phyloP scores from a whole-genome alignment of 352 stramenopile species.

The Plasmopara halstedii region DNA sequence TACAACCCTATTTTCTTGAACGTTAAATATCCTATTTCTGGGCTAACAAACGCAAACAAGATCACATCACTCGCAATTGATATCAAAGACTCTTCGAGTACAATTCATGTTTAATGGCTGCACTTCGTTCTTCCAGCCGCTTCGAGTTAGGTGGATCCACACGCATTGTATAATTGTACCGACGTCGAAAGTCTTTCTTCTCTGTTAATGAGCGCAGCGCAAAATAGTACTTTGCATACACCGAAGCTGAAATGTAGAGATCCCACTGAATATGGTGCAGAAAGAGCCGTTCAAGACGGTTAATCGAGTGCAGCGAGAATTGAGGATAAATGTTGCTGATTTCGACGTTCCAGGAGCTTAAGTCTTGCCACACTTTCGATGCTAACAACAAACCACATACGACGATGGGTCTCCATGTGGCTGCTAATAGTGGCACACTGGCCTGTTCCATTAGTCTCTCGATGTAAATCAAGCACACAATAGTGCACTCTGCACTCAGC shows the following conservation, averaged over 20 bases:
- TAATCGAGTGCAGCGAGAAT: constrained; percentile 97
- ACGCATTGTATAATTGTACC: constrained; percentile 88
- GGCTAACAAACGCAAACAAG: neutral
- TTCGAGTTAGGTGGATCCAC: constrained; percentile 82
- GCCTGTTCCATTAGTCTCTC: constrained; percentile 97
- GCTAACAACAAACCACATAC: constrained; percentile 95
- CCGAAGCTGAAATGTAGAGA: constrained; percentile 93
- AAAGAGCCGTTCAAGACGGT: constrained; percentile 94
- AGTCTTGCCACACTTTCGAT: constrained; percentile 99
- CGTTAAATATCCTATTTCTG: neutral
- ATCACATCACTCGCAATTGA: neutral
- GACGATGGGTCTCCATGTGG: constrained; percentile 97
- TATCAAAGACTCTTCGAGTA: constrained; percentile 72
- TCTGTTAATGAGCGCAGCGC: constrained; percentile 90
- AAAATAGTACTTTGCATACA: constrained; percentile 99
- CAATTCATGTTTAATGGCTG: constrained; percentile 70
- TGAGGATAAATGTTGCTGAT: constrained; percentile 98
- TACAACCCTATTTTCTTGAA: no score
- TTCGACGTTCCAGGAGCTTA: constrained; percentile 97
- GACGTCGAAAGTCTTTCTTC: constrained; percentile 85
- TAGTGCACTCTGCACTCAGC: constrained; percentile 96
- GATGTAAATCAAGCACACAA: constrained; percentile 99
- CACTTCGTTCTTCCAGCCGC: constrained; percentile 77
- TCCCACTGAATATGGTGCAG: constrained; percentile 98
- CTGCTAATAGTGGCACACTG: constrained; percentile 91